Percentiles rank a stretch among this genome's conserved stretches.
Evolutionary conservation across 768 basidiomycete species (phyloP).

Genomic region (Tylopilus cervinicoccineus): DNA sequence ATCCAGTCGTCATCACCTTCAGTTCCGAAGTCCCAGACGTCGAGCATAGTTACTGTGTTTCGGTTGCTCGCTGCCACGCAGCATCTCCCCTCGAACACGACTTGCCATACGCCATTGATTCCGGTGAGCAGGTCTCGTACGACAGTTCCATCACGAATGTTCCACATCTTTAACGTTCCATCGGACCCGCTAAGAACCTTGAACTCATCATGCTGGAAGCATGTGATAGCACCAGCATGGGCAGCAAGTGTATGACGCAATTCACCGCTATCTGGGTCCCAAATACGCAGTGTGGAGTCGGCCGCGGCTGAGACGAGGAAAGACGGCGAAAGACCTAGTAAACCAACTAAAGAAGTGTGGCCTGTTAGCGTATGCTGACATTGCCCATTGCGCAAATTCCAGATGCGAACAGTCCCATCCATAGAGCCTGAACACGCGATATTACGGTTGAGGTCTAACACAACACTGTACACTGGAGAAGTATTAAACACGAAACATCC

Average conservation of each 20-base stretch:
- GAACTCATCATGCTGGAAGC: conserved; percentile 98
- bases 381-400: conserved; percentile 82
- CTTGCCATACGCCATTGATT: conserved; percentile 96
- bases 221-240: conserved; percentile 97
- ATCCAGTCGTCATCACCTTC: conserved; percentile 77
- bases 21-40: conserved; percentile 87
- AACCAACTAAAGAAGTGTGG: conserved; percentile 92
- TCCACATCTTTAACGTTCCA: conserved; percentile 98
- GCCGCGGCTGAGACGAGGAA: conserved; percentile 94
- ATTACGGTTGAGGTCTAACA: conserved; percentile 79
- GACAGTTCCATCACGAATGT: conserved; percentile 80
- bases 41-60: conserved; percentile 70
- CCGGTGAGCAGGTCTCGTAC: conserved; percentile 87
- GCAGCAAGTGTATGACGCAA: conserved; percentile 80
- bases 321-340: conserved; percentile 86
- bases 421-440: conserved; percentile 97
- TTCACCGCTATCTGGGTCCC: conserved; percentile 86
- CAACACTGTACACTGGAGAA: conserved; percentile 85
- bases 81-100: conserved; percentile 90
- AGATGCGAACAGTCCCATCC: conserved; percentile 96
- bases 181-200: conserved; percentile 95
- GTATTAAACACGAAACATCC: conserved; percentile 5
- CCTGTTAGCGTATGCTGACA: conserved; percentile 80
- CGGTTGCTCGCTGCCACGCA: conserved; percentile 92
- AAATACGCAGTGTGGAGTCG: conserved; percentile 90